Evolutionary conservation across 2,329 filamentous ascomycete species (phyloP).

Genomic region (Aspergillus pseudoterreus): DNA sequence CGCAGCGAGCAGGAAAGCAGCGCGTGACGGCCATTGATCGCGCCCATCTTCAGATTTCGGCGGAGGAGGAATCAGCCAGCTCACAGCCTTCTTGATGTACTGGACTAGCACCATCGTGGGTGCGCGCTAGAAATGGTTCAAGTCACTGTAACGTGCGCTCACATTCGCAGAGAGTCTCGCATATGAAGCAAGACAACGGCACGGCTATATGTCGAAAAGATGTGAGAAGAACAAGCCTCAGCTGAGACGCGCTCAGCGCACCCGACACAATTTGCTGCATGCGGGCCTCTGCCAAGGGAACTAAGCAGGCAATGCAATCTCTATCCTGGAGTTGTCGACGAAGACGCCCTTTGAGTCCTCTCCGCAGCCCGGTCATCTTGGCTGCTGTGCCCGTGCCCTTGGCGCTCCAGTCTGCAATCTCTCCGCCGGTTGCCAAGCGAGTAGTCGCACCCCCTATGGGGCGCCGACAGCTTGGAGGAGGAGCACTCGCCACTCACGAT

Average conservation of each 20-base stretch:
- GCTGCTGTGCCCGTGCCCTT: not conserved
- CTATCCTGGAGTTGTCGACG: not conserved
- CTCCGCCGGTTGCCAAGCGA: not conserved
- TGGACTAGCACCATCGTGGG: constrained; percentile 8
- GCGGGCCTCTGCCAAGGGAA: not conserved
- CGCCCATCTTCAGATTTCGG: constrained; percentile 39
- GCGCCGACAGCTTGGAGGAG: not conserved
- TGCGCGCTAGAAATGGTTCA: not conserved
- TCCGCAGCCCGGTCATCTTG: not conserved
- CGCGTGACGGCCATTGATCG: constrained; percentile 55
- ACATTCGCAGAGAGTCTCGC: not conserved
- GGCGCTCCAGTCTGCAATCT: not conserved
- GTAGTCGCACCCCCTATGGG: not conserved
- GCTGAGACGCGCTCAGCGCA: not conserved
- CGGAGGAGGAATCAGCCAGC: constrained; percentile 31
- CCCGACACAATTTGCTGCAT: not conserved
- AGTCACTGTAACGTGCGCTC: not conserved
- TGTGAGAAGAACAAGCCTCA: not conserved
- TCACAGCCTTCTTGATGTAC: constrained; percentile 18
- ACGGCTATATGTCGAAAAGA: not conserved
- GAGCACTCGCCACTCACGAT: not conserved
- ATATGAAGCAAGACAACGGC: too few relatives aligned
- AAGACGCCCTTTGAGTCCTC: not conserved
- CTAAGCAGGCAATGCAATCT: not conserved
- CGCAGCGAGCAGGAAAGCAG: constrained; percentile 55